Evolutionary conservation across 2,329 filamentous ascomycete species (phyloP).

Genomic region (Dactylellina leptospora): DNA sequence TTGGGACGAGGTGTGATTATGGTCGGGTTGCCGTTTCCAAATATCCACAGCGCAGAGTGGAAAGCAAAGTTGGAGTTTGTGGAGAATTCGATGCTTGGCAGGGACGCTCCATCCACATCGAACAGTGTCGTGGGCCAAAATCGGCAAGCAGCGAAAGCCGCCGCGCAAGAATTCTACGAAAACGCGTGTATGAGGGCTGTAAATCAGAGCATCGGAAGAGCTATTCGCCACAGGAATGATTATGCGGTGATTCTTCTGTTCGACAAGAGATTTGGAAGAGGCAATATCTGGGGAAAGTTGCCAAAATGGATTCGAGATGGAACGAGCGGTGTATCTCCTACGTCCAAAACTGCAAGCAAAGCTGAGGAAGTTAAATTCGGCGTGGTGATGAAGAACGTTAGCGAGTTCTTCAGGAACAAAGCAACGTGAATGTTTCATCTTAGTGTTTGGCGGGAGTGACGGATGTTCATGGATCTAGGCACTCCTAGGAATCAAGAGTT

Average conservation of each 20-base stretch:
- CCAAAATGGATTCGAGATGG: slow-evolving; percentile 87
- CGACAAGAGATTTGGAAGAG: slow-evolving; percentile 79
- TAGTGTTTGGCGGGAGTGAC: too few relatives aligned
- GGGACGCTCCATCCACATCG: slow-evolving; percentile 57
- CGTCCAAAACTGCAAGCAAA: not conserved
- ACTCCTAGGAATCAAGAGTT: too few relatives aligned
- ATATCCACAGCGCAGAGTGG: slow-evolving; percentile 88
- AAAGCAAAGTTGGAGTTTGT: slow-evolving; percentile 89
- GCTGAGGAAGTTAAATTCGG: slow-evolving; percentile 60
- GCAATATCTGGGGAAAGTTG: slow-evolving; percentile 78
- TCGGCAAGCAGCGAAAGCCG: slow-evolving; percentile 61
- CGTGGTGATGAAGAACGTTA: slow-evolving; percentile 69
- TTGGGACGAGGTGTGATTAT: slow-evolving; percentile 89
- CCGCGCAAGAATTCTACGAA: slow-evolving; percentile 59
- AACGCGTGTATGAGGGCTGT: slow-evolving; percentile 93
- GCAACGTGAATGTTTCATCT: slow-evolving; percentile 48
- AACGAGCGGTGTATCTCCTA: slow-evolving; percentile 61
- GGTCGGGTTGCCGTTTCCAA: slow-evolving; percentile 92
- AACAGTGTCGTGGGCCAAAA: slow-evolving; percentile 35
- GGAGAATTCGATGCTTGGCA: slow-evolving; percentile 67
- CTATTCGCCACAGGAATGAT: slow-evolving; percentile 85
- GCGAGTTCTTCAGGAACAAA: slow-evolving; percentile 69
- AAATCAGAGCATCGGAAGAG: slow-evolving; percentile 93
- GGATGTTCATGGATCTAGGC: too few relatives aligned
- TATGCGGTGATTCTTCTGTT: slow-evolving; percentile 90